phyloP scores from a whole-genome alignment of 768 basidiomycete species.

The Stropharia rugosoannulata region DNA sequence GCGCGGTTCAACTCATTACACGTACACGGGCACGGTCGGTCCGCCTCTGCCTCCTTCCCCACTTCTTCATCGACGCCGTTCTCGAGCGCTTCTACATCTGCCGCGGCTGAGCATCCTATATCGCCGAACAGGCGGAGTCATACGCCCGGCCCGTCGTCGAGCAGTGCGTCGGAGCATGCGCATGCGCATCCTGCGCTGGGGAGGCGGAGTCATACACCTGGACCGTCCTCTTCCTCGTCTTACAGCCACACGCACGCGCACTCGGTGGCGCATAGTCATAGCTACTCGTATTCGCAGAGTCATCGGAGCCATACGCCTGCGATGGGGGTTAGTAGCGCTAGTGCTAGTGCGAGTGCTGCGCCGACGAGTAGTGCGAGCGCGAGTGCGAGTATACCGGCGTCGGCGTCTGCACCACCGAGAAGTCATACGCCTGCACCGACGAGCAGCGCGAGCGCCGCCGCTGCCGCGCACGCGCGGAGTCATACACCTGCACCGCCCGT shows the following conservation, averaged over 20 bases:
- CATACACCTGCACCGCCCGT: conserved; percentile 43
- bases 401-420: no score
- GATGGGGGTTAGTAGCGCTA: neutral
- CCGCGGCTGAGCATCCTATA: conserved; percentile 23
- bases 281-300: no score
- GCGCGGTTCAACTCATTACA: conserved; percentile 55
- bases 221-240: no score
- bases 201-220: no score
- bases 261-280: neutral
- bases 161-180: no score
- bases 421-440: conserved; percentile 34
- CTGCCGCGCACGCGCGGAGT: conserved; percentile 14
- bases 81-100: conserved; percentile 23
- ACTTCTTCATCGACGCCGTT: no score
- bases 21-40: conserved; percentile 34
- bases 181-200: no score
- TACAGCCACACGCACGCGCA: conserved; percentile 18
- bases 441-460: conserved; percentile 18
- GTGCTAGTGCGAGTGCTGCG: conserved; percentile 17
- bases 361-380: conserved; percentile 26
- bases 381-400: no score
- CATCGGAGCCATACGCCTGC: conserved; percentile 31
- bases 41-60: conserved; percentile 54
- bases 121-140: conserved; percentile 11
- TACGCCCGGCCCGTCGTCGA: conserved; percentile 17